Base-by-base conservation (phyloP, 768 basidiomycete species). In the Rhodotorula paludigena region DNA sequence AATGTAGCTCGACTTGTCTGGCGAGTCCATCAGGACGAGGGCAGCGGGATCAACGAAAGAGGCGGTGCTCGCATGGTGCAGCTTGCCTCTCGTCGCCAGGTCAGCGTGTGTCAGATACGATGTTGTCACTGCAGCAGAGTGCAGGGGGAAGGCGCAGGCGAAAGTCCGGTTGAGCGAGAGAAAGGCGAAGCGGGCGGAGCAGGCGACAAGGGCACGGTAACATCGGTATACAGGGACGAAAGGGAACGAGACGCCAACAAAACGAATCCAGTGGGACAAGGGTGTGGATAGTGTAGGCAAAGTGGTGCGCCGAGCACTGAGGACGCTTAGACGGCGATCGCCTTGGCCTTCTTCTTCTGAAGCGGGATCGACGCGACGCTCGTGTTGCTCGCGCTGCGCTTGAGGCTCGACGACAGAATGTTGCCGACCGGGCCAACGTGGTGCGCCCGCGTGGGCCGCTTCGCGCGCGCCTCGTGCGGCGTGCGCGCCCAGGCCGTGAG, bases 401-500 rank as follows among this genome's bases (percentile, higher is more conserved):
- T 71, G n/a, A 68, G 44, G n/a, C 55, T 44, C 66, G 66, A 39
- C 42, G 63, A 52, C 35, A 47, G 28, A 16, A 39, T 39, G 33
- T 61, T 57, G 48, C 54, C n/a, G 57, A 48, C 58, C 39, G 15
- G 63, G 47, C 8, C 65, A 48, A 5, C 45, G 18, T 42, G 21
- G 11, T 33, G 59, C 6, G 2, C 5, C 25, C 20, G 21, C 6
- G 16, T 15, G 45, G 65, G 33, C 18, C 39, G 10, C 60, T 35
- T 42, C 15, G 55, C 35, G 18, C 57, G 49, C 15, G 45, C 30
- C 20, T 58, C 64, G 64, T 33, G 49, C n/a, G 65, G 65, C 16
- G 54, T 87, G 51, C 88, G 84, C 12, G 92, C 90, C 90, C 92
- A 96, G 30, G 91, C 86, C 3, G 90, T 88, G 65, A 96, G 84